phyloP scores from a whole-genome alignment of 2,329 filamentous ascomycete genomes.

The Aspergillus melleus region DNA sequence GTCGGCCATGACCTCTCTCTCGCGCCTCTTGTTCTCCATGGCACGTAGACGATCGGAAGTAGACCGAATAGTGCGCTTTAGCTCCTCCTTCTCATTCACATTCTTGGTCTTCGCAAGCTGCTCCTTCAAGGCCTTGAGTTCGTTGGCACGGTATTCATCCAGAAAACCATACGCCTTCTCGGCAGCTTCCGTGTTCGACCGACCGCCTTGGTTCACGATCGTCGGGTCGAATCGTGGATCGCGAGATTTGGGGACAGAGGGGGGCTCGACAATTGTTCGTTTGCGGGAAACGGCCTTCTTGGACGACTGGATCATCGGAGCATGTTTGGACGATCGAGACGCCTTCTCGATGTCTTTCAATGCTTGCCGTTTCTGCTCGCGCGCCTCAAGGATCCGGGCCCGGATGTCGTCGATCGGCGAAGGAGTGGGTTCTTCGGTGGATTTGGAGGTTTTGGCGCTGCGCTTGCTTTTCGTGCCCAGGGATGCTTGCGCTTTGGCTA shows the following conservation, averaged over 20 bases:
- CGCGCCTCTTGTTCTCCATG: slow-evolving; percentile 66
- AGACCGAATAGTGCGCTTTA: slow-evolving; percentile 72
- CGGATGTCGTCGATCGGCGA: slow-evolving; percentile 41
- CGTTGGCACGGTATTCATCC: slow-evolving; percentile 78
- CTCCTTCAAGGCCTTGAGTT: slow-evolving; percentile 72
- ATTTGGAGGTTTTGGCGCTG: slow-evolving; percentile 19
- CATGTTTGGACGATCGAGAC: slow-evolving; percentile 75
- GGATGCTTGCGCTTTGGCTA: slow-evolving; percentile 79
- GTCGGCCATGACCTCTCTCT: slow-evolving; percentile 67
- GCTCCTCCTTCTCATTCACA: slow-evolving; percentile 61
- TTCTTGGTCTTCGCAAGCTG: slow-evolving; percentile 69
- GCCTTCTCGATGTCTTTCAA: slow-evolving; percentile 27
- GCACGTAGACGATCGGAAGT: slow-evolving; percentile 78
- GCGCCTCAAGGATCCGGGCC: slow-evolving; percentile 41
- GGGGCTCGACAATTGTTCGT: slow-evolving; percentile 66
- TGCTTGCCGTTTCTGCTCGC: slow-evolving; percentile 42
- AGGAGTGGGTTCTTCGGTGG: slow-evolving; percentile 16
- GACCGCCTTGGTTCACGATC: slow-evolving; percentile 38
- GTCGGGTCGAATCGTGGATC: slow-evolving; percentile 87
- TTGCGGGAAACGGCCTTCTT: slow-evolving; percentile 80
- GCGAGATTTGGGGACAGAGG: slow-evolving; percentile 61
- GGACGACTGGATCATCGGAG: slow-evolving; percentile 77
- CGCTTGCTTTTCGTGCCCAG: slow-evolving; percentile 49
- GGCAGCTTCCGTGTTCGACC: slow-evolving; percentile 47
- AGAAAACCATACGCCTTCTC: slow-evolving; percentile 83